phyloP scores from a whole-genome alignment of 805 yeast genomes.

The Myxozyma udenii region DNA sequence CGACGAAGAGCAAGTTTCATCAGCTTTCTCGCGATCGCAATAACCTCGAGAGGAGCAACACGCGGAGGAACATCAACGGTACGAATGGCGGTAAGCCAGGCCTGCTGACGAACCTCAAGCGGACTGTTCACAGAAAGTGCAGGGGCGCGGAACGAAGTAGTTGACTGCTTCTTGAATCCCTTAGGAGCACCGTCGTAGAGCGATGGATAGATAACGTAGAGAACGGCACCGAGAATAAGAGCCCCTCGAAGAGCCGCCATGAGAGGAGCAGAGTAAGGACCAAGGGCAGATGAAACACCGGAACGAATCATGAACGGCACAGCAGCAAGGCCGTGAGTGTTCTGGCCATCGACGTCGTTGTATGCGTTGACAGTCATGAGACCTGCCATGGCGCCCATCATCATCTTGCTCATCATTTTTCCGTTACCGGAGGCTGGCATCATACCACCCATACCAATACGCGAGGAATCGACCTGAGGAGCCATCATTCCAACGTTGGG shows the following conservation, averaged over 20 bases:
- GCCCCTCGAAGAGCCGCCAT: conserved; percentile 30
- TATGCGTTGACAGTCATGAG: conserved; percentile 35
- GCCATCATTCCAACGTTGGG: conserved; percentile 4
- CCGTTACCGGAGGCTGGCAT: conserved; percentile 10
- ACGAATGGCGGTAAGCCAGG: conserved; percentile 35
- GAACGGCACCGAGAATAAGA: conserved; percentile 35
- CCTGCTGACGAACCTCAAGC: conserved; percentile 28
- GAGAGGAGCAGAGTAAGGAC: conserved; percentile 21
- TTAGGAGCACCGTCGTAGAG: conserved; percentile 16
- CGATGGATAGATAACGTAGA: conserved; percentile 34
- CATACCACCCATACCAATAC: background rate
- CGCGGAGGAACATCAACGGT: conserved; percentile 32
- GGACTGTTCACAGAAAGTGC: conserved; percentile 19
- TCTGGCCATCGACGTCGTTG: conserved; percentile 25
- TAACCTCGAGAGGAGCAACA: conserved; percentile 10
- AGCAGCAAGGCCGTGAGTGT: conserved; percentile 37
- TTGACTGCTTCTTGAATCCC: conserved; percentile 13
- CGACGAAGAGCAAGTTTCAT: conserved; percentile 29
- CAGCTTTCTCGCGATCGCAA: conserved; percentile 17
- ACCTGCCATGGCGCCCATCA: conserved; percentile 42
- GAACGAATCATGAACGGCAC: conserved; percentile 31
- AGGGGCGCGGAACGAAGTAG: conserved; percentile 8
- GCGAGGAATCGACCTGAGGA: conserved; percentile 2
- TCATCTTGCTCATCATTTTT: conserved; percentile 33
- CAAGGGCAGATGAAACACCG: conserved; percentile 12